A percentile compares a stretch with the other conserved stretches of the same genome.
Evolutionary conservation across 352 stramenopile genomes (phyloP).

Genomic region (Pythium periplocum): DNA sequence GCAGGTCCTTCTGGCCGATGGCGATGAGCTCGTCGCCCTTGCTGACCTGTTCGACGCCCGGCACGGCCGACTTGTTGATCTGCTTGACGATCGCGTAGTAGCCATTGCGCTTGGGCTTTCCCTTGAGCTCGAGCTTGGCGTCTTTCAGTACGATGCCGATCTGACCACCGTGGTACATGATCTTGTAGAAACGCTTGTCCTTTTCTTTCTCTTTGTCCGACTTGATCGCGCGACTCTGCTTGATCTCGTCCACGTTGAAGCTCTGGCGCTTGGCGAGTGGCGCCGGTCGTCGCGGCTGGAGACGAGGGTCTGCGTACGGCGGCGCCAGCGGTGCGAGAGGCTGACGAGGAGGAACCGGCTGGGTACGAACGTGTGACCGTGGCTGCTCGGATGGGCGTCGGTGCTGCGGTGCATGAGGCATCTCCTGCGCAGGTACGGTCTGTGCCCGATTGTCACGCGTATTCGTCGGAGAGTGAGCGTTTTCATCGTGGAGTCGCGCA

Average conservation of each 20-base stretch:
- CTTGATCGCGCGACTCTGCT: conserved; percentile 10
- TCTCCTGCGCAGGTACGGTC: neutral
- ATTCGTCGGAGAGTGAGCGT: neutral
- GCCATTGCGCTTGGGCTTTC: conserved; percentile 55
- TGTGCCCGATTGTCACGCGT: neutral
- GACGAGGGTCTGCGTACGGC: conserved; percentile 1
- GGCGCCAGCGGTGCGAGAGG: conserved; percentile 5
- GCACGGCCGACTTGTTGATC: conserved; percentile 37
- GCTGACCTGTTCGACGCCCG: conserved; percentile 44
- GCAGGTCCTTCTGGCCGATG: conserved; percentile 57
- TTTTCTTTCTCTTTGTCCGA: conserved; percentile 26
- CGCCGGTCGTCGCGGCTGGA: conserved; percentile 12
- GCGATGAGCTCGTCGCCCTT: conserved; percentile 65
- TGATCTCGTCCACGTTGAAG: conserved; percentile 42
- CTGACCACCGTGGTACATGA: conserved; percentile 44
- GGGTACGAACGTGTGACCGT: neutral
- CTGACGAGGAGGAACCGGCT: neutral
- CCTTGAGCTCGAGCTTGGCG: conserved; percentile 38
- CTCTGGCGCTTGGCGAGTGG: conserved; percentile 51
- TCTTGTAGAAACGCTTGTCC: conserved; percentile 56
- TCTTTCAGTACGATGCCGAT: conserved; percentile 38
- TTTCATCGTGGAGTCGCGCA: conserved; percentile 35
- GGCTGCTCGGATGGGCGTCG: neutral
- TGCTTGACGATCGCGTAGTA: conserved; percentile 60
- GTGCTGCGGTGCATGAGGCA: conserved; percentile 3